Conservation (phyloP, 1,139 yeast genomes). For the Debaryomyces sp. region DNA sequence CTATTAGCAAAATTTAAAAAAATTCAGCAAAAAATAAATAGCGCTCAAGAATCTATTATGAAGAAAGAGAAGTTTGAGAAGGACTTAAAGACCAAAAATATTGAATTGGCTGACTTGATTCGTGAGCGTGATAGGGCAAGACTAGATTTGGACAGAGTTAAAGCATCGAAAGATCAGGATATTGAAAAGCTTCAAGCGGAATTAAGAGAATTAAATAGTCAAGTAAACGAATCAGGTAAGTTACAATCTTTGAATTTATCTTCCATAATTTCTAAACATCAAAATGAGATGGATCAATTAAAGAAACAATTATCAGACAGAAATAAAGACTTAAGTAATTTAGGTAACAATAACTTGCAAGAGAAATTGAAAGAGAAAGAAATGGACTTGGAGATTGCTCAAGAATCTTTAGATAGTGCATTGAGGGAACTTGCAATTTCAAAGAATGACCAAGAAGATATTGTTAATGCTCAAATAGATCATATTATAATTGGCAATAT, state of each 20-base stretch:
- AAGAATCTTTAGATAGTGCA: constrained; percentile 79
- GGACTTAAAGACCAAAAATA: constrained; percentile 81
- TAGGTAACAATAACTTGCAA: constrained; percentile 39
- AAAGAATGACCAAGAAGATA: constrained; percentile 56
- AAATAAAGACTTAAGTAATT: constrained; percentile 23
- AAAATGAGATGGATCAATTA: constrained; percentile 51
- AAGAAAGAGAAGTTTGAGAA: constrained; percentile 83
- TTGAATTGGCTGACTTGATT: constrained; percentile 86
- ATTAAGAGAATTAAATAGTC: constrained; percentile 61
- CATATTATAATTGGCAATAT: constrained; percentile 53
- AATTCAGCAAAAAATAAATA: constrained; percentile 84
- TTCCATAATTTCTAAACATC: constrained; percentile 63
- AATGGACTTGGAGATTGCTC: constrained; percentile 77
- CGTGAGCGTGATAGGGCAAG: constrained; percentile 90
- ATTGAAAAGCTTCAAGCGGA: constrained; percentile 70
- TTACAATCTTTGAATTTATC: constrained; percentile 68
- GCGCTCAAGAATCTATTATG: constrained; percentile 90
- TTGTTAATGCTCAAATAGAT: constrained; percentile 63
- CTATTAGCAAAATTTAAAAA: constrained; percentile 79
- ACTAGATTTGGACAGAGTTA: constrained; percentile 74
- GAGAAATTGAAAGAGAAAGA: constrained; percentile 65
- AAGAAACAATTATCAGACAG: constrained; percentile 38
- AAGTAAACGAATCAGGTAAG: constrained; percentile 65
- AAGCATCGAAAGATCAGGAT: constrained; percentile 67
- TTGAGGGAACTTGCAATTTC: constrained; percentile 60